Percentiles rank a stretch among this genome's conserved stretches.
Evolutionary conservation across 2,329 filamentous ascomycete genomes (phyloP).

Genomic region (Plectosphaerella sp.): DNA sequence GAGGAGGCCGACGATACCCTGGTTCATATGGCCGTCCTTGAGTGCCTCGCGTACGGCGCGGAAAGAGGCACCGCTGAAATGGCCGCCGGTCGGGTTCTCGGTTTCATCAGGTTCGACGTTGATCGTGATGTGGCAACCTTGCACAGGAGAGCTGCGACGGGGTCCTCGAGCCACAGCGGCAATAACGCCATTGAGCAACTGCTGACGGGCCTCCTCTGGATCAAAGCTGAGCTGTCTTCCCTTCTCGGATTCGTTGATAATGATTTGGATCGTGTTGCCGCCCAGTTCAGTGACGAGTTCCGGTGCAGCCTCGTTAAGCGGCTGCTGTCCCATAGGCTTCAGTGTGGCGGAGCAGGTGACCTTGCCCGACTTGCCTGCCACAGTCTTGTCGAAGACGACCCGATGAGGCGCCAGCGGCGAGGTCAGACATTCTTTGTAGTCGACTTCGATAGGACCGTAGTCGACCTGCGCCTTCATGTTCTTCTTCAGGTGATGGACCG

Average conservation of each 20-base stretch:
- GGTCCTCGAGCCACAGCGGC: conserved; percentile 85
- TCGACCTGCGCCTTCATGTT: conserved; percentile 82
- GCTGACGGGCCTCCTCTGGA: conserved; percentile 44
- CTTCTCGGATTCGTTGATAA: conserved; percentile 43
- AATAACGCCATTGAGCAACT: conserved; percentile 73
- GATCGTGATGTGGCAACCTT: conserved; percentile 68
- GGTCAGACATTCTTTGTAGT: conserved; percentile 82
- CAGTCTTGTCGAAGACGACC: conserved; percentile 69
- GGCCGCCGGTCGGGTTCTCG: conserved; percentile 58
- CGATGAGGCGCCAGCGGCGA: conserved; percentile 50
- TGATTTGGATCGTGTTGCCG: conserved; percentile 64
- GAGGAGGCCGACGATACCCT: conserved; percentile 61
- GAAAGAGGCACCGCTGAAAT: conserved; percentile 61
- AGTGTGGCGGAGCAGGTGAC: conserved; percentile 70
- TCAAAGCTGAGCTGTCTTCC: conserved; percentile 46
- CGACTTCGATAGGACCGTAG: conserved; percentile 91
- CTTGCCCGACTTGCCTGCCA: conserved; percentile 75
- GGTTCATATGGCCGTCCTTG: conserved; percentile 48
- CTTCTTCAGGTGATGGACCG: conserved; percentile 78
- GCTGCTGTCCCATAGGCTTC: conserved; percentile 49
- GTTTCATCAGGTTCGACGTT: conserved; percentile 57
- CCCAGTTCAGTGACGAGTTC: conserved; percentile 51
- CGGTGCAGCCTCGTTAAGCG: conserved; percentile 19
- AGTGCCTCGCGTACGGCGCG: conserved; percentile 67
- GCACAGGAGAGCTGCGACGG: conserved; percentile 72